Evolutionary conservation across 495 filamentous ascomycete species (phyloP).

Genomic region (Tuber calosporum): DNA sequence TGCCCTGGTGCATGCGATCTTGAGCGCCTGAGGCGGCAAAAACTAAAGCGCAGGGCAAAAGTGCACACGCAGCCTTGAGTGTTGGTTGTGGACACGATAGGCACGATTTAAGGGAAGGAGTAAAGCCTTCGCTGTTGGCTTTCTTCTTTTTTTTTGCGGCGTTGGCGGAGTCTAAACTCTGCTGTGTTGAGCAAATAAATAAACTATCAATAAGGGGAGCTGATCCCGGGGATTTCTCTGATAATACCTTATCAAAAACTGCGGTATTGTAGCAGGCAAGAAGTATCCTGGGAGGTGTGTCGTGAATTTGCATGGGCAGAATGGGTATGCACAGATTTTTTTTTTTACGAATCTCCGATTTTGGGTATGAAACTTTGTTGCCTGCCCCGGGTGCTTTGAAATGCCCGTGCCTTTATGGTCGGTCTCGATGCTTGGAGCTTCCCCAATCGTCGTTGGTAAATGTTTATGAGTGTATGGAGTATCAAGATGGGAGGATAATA

Average conservation of each 20-base stretch:
- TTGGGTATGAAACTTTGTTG: neutral
- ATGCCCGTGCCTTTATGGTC: neutral
- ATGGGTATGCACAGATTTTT: neutral
- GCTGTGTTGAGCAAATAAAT: neutral
- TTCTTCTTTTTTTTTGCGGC: neutral
- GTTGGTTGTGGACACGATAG: neutral
- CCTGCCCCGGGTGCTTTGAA: neutral
- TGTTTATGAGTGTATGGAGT: neutral
- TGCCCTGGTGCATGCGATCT: neutral
- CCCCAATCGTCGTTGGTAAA: neutral
- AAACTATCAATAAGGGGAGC: neutral
- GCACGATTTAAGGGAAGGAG: neutral
- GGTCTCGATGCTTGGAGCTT: neutral
- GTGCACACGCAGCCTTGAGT: neutral
- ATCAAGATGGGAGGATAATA: neutral
- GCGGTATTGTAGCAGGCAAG: neutral
- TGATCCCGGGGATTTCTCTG: neutral
- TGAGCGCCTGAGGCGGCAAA: neutral
- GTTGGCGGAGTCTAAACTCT: neutral
- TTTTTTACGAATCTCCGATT: neutral
- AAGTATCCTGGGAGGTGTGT: neutral
- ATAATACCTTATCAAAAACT: neutral
- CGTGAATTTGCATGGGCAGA: neutral
- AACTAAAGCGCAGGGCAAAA: neutral
- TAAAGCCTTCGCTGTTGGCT: neutral